phyloP scores from a whole-genome alignment of 2,329 filamentous ascomycete genomes.

The Botryosphaeria dothidea region DNA sequence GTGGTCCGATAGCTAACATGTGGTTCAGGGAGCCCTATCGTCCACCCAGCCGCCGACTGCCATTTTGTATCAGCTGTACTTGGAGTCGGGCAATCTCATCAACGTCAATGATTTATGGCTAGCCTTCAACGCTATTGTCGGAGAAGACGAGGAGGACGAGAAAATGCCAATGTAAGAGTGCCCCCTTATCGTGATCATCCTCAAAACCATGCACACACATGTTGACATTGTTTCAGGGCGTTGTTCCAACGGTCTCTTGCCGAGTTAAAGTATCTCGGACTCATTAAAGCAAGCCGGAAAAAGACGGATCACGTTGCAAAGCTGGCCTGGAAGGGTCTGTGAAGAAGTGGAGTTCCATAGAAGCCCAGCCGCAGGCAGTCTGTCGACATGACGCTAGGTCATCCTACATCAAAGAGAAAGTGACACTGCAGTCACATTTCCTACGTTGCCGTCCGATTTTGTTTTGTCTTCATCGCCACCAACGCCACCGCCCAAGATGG shows the following conservation, averaged over 20 bases:
- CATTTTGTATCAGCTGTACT: slow-evolving; percentile 76
- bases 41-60: slow-evolving; percentile 69
- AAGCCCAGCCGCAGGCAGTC: background rate
- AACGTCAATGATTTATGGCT: slow-evolving; percentile 80
- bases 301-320: slow-evolving; percentile 92
- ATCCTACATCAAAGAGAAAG: background rate
- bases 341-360: slow-evolving; percentile 24
- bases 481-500: background rate
- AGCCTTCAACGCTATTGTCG: slow-evolving; percentile 68
- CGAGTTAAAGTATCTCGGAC: slow-evolving; percentile 81
- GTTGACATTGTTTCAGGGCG: slow-evolving; percentile 46
- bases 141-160: slow-evolving; percentile 49
- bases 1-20: background rate
- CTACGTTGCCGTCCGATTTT: no score
- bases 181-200: background rate
- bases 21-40: slow-evolving; percentile 45
- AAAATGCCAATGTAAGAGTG: slow-evolving; percentile 37
- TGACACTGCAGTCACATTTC: no score
- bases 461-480: no score
- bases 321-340: slow-evolving; percentile 75
- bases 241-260: slow-evolving; percentile 84
- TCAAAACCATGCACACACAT: slow-evolving; percentile 23
- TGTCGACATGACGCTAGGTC: background rate
- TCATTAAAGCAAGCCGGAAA: slow-evolving; percentile 86
- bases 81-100: slow-evolving; percentile 74